Evolutionary conservation across 2,329 filamentous ascomycete genomes (phyloP), one percentile per base, ranked within the genome.

Genomic region (Bipolaris bicolor): DNA sequence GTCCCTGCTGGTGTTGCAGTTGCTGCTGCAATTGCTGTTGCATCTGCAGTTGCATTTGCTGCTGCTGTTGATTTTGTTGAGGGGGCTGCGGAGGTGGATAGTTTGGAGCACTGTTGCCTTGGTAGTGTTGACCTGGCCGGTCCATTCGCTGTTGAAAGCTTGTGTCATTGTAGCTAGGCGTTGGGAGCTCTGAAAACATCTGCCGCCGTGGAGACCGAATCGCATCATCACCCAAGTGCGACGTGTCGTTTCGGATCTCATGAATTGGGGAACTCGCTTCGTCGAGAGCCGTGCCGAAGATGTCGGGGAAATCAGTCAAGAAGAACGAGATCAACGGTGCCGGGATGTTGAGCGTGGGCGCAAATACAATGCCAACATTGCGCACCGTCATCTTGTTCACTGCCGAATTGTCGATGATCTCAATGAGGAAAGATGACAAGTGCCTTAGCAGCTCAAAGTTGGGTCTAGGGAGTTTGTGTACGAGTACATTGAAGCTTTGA

Each of bases 301-400:
- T 94, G 40, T 84, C 85, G 61, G 90, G 85, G 72, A 92, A 97
- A 70, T 98, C 93, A 63, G 95, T 93, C 56, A 99, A 83, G 76
- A 99, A 95, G 76, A 96, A 85, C 3, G 93, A 92, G 74, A 99
- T 97, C 10, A 99, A 89, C 0, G 94, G 93, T 0, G 92, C 92
- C 0, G 95, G 94, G 41, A 99, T 97, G 75, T 98, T 98, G 52
- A 99, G 84, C 0, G 95, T 98, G 0, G 95, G 95, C 15, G 95
- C 96, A 76, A 99, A 99, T 55, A 99, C 94, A 67, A 99, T 98
- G 63, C 95, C 94, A 52, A 99, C 80, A 71, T 99, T 99, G 64
- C 94, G 88, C 51, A 97, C 91, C 10, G 91, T 97, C 95, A 99
- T 99, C 82, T 97, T 98, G 81, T 99, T 99, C 61, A 90, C 82